Evolutionary conservation across 345 rosid species (phyloP).

Genomic region (Lepidium sativum): DNA sequence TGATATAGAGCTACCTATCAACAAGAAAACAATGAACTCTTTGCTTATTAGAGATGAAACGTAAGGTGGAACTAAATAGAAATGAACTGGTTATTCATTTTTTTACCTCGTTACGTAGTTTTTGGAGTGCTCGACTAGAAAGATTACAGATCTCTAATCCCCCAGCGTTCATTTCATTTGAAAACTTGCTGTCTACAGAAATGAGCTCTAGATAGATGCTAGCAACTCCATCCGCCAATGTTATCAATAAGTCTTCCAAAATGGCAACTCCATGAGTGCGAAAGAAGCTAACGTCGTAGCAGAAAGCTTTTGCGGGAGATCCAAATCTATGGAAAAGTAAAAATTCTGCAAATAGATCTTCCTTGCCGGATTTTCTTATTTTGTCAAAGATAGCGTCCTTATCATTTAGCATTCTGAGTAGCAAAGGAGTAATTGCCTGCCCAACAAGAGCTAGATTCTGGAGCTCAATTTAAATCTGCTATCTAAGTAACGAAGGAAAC

Average conservation of each 20-base stretch:
- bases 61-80: neutral
- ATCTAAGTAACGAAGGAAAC: neutral
- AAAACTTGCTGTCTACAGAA: slow-evolving; percentile 72
- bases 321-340: slow-evolving; percentile 55
- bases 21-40: neutral
- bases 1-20: slow-evolving; percentile 70
- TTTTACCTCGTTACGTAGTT: slow-evolving; percentile 74
- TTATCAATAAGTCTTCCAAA: slow-evolving; percentile 81
- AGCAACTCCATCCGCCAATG: slow-evolving; percentile 79
- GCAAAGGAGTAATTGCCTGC: slow-evolving; percentile 51
- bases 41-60: neutral
- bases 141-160: slow-evolving; percentile 55
- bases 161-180: slow-evolving; percentile 50
- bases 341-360: slow-evolving; percentile 70
- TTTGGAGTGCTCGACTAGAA: slow-evolving; percentile 83
- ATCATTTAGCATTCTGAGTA: slow-evolving; percentile 56
- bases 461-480: slow-evolving; percentile 4
- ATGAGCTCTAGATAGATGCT: slow-evolving; percentile 79
- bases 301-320: slow-evolving; percentile 43
- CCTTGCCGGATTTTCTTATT: slow-evolving; percentile 75
- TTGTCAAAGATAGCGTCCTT: slow-evolving; percentile 45
- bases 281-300: slow-evolving; percentile 50
- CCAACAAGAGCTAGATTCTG: neutral
- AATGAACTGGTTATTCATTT: neutral
- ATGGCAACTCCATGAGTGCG: slow-evolving; percentile 51